These are phyloP conservation scores for Teratosphaeria gauchensis DNA, from an alignment of 2,329 filamentous ascomycete species.

Conservation along the genomic window DNA sequence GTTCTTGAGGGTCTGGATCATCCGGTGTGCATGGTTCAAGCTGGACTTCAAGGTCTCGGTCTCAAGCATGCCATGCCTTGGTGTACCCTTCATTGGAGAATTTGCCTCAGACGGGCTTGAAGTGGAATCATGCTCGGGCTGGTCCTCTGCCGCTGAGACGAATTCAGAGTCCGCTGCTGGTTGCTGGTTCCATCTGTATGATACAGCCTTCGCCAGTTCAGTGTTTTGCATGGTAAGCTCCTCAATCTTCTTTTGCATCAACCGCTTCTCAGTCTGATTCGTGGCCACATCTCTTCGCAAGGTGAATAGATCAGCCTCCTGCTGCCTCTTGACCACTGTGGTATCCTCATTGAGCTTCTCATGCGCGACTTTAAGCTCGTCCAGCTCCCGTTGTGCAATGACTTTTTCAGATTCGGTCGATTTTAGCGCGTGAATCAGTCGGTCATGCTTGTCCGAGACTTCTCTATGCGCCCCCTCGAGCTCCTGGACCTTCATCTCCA, in stretches of 20 bases:
- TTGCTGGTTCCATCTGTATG: slow-evolving; percentile 49
- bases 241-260: slow-evolving; percentile 75
- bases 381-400: slow-evolving; percentile 70
- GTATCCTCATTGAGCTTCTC: slow-evolving; percentile 76
- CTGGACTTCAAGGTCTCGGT: slow-evolving; percentile 92
- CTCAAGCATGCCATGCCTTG: slow-evolving; percentile 84
- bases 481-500: slow-evolving; percentile 88
- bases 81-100: slow-evolving; percentile 84
- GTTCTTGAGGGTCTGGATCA: slow-evolving; percentile 90
- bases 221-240: slow-evolving; percentile 83
- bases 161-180: slow-evolving; percentile 28
- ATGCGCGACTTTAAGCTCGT: slow-evolving; percentile 75
- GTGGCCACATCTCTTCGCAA: slow-evolving; percentile 70
- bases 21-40: slow-evolving; percentile 85
- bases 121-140: slow-evolving; percentile 46
- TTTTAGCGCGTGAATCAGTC: slow-evolving; percentile 64
- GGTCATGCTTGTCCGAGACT: slow-evolving; percentile 71
- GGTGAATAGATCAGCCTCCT: slow-evolving; percentile 79
- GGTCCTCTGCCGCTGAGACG: slow-evolving; percentile 55
- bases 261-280: slow-evolving; percentile 67
- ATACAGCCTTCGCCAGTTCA: slow-evolving; percentile 76
- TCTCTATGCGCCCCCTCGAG: slow-evolving; percentile 64
- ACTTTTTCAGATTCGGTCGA: slow-evolving; percentile 65
- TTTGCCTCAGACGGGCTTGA: slow-evolving; percentile 84
- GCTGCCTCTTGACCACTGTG: slow-evolving; percentile 63